phyloP scores from a whole-genome alignment of 2,329 filamentous ascomycete genomes.

The Fusarium tricinctum region DNA sequence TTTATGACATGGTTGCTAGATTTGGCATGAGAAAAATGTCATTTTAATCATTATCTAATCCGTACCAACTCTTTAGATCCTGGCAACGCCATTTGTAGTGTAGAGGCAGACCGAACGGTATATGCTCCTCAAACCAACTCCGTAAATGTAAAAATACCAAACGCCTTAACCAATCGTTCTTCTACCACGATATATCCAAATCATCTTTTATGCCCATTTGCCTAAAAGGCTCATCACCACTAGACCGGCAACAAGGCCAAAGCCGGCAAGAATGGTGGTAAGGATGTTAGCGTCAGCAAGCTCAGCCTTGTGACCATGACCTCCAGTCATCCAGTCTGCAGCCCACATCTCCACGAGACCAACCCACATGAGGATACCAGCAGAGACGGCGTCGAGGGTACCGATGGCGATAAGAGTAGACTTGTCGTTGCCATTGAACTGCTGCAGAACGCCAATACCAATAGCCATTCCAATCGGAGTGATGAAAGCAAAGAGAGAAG shows the following conservation, averaged over 20 bases:
- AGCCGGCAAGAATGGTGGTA: conserved; percentile 64
- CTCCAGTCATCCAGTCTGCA: conserved; percentile 75
- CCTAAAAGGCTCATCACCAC: conserved; percentile 79
- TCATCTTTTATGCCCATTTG: conserved; percentile 75
- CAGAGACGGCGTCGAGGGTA: conserved; percentile 79
- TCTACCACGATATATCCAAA: not conserved
- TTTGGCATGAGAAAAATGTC: not conserved
- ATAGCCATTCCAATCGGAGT: conserved; percentile 87
- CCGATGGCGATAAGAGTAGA: conserved; percentile 79
- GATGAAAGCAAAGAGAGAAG: conserved; percentile 74
- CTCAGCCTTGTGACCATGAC: conserved; percentile 59
- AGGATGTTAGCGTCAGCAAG: conserved; percentile 65
- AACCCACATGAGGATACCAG: conserved; percentile 84
- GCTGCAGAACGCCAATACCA: conserved; percentile 77
- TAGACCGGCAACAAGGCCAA: conserved; percentile 72
- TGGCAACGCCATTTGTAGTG: conserved; percentile 18
- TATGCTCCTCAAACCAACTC: conserved; percentile 28
- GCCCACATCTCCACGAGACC: conserved; percentile 86
- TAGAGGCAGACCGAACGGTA: conserved; percentile 16
- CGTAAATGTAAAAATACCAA: conserved; percentile 17
- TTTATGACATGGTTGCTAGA: not conserved
- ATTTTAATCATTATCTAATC: conserved; percentile 21
- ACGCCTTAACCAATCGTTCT: conserved; percentile 22
- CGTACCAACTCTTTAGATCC: conserved; percentile 14
- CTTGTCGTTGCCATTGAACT: conserved; percentile 80